Base-by-base conservation (phyloP, 306 rosid species). In the Spatholobus suberectus region DNA sequence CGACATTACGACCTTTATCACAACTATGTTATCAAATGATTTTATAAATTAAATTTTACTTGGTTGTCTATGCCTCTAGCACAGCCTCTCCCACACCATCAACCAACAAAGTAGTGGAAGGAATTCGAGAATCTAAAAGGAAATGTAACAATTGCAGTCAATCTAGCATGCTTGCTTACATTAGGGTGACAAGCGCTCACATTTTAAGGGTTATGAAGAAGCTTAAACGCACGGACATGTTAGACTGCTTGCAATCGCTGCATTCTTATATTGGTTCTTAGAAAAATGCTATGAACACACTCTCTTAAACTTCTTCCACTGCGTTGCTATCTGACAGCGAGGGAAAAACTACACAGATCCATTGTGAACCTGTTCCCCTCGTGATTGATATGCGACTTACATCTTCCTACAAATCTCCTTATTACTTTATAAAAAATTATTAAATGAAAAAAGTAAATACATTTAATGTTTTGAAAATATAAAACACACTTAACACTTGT, bases 201-300 rank as follows among this genome's bases (percentile, higher is more conserved):
- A 29, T 29, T 29, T 29, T 29, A 29, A 29, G 90, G 15, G 92
- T 90, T 24, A 91, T 90, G 76, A 87, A 81, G 82, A 93, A 89
- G 85, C 97, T 93, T 29, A 87, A 89, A 49, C 88, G 76, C 47
- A 74, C 11, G 1, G 91, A 78, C 11, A 91, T 91, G 32, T 92
- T 92, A 20, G 96, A 92, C 66, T 94, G 94, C 58, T 87, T 94
- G 20, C 94, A 91, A 59, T 66, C 93, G 82, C 76, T 93, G 85
- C 97, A 93, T 91, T 93, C 91, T 32, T 97, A 93, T 55, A 88
- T 92, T 15, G 94, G 97, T 5, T 94, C 32, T n/a, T n/a, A n/a
- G n/a, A n/a, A n/a, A n/a, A n/a, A n/a, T n/a, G n/a, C n/a, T n/a
- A n/a, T n/a, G n/a, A n/a, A n/a, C n/a, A n/a, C n/a, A n/a, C n/a